Percentiles rank a stretch among this genome's conserved stretches.
Evolutionary conservation across 805 yeast genomes (phyloP).

Genomic region (Spencermartinsiella europaea): DNA sequence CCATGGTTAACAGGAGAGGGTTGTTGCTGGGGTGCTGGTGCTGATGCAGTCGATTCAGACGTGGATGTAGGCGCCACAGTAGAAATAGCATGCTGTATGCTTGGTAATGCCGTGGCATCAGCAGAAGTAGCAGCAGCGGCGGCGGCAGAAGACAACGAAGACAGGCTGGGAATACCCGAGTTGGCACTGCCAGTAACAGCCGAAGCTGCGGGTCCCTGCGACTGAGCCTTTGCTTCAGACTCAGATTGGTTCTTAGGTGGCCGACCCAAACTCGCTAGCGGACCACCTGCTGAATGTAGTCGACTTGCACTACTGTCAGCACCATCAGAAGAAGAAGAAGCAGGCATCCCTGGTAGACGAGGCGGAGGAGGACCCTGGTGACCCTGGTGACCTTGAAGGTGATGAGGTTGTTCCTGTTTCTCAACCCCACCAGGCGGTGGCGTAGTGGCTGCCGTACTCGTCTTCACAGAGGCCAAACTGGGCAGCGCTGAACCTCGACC

Average conservation of each 20-base stretch:
- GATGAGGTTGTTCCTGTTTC: neutral
- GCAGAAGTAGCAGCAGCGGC: neutral
- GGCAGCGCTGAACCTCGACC: neutral
- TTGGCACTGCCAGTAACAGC: neutral
- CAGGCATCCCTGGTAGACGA: slow-evolving; percentile 1
- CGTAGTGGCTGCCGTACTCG: too few relatives aligned
- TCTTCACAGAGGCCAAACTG: neutral
- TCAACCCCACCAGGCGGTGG: too few relatives aligned
- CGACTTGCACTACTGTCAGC: too few relatives aligned
- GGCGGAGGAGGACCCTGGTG: slow-evolving; percentile 6
- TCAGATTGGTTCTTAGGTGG: too few relatives aligned
- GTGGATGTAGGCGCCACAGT: neutral
- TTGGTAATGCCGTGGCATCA: neutral
- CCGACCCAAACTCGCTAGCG: too few relatives aligned
- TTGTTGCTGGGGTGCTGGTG: neutral
- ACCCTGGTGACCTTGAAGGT: slow-evolving; percentile 1
- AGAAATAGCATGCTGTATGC: neutral
- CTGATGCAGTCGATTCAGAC: neutral
- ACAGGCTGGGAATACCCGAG: neutral
- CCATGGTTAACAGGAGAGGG: neutral
- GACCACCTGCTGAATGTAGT: too few relatives aligned
- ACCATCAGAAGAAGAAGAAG: neutral
- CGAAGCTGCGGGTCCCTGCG: too few relatives aligned
- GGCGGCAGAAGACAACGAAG: slow-evolving; percentile 2
- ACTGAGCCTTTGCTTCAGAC: too few relatives aligned